Conservation (phyloP, 257 asterid species). For the Penstemon eatonii region DNA sequence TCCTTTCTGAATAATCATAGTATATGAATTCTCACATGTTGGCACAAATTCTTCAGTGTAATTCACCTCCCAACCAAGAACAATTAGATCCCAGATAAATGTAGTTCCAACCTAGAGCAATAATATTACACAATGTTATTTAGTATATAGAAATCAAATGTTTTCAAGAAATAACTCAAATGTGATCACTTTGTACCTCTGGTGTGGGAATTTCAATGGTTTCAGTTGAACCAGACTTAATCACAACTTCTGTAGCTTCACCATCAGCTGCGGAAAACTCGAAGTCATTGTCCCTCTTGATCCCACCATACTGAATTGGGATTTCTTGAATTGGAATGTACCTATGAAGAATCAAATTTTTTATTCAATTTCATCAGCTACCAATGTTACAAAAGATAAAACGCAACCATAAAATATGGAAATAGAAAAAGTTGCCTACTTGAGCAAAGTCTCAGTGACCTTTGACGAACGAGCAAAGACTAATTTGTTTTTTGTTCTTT, state of each 20-base stretch:
- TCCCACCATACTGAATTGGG: conserved; percentile 72
- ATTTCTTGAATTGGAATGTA: conserved; percentile 69
- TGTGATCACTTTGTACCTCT: conserved; percentile 42
- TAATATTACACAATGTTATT: neutral
- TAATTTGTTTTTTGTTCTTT: conserved; percentile 72
- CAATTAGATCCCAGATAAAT: conserved; percentile 63
- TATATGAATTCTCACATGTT: conserved; percentile 54
- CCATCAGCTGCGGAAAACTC: conserved; percentile 52
- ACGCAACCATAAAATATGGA: neutral
- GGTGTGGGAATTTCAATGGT: conserved; percentile 62
- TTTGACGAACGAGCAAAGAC: conserved; percentile 69
- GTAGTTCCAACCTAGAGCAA: conserved; percentile 59
- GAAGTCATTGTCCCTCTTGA: conserved; percentile 55
- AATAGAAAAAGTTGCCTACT: conserved; percentile 40
- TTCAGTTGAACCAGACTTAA: conserved; percentile 67
- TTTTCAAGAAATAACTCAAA: no score
- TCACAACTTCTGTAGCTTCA: conserved; percentile 51
- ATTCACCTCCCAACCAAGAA: conserved; percentile 71
- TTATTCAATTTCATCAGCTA: neutral
- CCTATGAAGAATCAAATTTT: conserved; percentile 33
- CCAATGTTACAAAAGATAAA: neutral
- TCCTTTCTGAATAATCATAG: conserved; percentile 65
- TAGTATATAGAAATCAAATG: no score
- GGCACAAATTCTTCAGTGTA: conserved; percentile 79
- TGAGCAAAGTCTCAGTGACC: conserved; percentile 71